These are phyloP conservation scores for Eucalyptus marginata DNA, from an alignment of 345 rosid genomes.

Conservation along the genomic window DNA sequence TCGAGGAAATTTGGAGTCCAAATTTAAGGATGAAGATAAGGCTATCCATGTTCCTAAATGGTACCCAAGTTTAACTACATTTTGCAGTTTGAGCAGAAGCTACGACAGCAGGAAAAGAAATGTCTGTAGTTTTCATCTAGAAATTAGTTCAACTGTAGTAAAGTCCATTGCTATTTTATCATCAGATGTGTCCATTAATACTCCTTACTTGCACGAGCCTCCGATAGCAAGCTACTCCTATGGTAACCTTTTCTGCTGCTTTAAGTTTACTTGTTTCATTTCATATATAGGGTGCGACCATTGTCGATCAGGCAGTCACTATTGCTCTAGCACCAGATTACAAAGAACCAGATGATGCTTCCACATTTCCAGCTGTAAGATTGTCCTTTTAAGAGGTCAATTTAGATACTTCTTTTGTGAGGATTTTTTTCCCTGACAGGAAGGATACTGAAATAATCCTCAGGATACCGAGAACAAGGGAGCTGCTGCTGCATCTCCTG, in stretches of 20 bases:
- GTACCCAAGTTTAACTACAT: not conserved
- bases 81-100: not conserved
- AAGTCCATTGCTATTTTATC: not conserved
- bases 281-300: slow-evolving; percentile 62
- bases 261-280: not conserved
- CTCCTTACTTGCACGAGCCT: not conserved
- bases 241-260: not conserved
- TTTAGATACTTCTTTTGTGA: not conserved
- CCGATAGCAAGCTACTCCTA: not conserved
- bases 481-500: slow-evolving; percentile 37
- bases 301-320: slow-evolving; percentile 60
- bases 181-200: not conserved
- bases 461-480: slow-evolving; percentile 29
- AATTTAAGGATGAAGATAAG: not conserved
- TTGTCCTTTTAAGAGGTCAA: not conserved
- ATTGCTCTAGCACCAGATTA: slow-evolving; percentile 64
- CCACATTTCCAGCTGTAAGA: slow-evolving; percentile 27
- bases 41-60: not conserved
- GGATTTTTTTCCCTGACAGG: not conserved
- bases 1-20: not conserved
- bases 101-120: not conserved
- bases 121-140: not conserved
- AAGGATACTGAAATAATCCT: not conserved
- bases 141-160: not conserved
- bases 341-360: slow-evolving; percentile 35